Conservation (phyloP, 257 asterid genomes). For the Solanum medicagineum region DNA sequence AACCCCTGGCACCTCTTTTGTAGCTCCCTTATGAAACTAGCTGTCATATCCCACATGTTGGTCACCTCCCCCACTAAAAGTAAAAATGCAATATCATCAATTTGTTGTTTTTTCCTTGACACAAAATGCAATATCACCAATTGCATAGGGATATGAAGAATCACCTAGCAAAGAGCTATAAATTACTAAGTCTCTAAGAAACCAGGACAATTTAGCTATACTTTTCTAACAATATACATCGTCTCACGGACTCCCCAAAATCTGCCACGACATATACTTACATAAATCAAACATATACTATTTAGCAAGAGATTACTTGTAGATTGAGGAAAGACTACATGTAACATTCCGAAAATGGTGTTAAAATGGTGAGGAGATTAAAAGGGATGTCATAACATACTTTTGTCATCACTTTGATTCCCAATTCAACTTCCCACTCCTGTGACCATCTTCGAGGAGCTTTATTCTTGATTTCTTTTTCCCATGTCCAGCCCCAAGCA, state of each 20-base stretch:
- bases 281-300: not conserved
- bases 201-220: not conserved
- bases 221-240: not conserved
- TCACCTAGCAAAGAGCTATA: not conserved
- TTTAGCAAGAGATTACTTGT: not conserved
- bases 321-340: not conserved
- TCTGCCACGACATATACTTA: not conserved
- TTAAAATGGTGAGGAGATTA: not conserved
- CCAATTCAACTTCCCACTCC: conserved; percentile 98
- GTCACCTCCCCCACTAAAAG: not conserved
- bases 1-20: not conserved
- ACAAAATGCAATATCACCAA: not conserved
- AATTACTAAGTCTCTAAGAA: not conserved
- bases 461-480: conserved; percentile 68
- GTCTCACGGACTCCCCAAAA: not conserved
- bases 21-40: not conserved
- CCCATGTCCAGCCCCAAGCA: conserved; percentile 99
- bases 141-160: not conserved
- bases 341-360: not conserved
- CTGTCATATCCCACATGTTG: not conserved
- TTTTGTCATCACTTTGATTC: conserved; percentile 63
- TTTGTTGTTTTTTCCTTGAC: not conserved
- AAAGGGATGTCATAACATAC: conserved; percentile 20
- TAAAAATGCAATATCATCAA: not conserved
- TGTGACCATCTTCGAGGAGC: conserved; percentile 92